Conservation (phyloP, 495 filamentous ascomycete species). For the Bathelium albidoporum region DNA sequence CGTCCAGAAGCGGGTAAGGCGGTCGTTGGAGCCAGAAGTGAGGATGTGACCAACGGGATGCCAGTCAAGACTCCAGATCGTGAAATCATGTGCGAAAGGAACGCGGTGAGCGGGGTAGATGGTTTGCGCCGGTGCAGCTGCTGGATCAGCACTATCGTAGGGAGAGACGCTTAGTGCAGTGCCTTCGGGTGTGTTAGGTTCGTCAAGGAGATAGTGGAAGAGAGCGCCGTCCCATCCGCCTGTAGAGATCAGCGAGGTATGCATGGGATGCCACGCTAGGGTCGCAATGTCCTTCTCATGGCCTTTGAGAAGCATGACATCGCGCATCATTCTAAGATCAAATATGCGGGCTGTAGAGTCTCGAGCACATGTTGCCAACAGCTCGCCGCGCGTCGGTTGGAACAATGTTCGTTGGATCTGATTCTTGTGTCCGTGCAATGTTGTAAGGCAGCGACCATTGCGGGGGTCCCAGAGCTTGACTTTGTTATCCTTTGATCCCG, state of each 20-base stretch:
- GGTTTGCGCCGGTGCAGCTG: constrained; percentile 67
- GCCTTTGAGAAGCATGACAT: constrained; percentile 80
- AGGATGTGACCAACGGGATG: constrained; percentile 93
- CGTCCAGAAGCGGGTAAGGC: constrained; percentile 93
- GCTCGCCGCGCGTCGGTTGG: constrained; percentile 67
- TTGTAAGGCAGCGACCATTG: constrained; percentile 79
- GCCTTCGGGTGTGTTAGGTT: constrained; percentile 70
- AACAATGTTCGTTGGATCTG: constrained; percentile 84
- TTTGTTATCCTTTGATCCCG: constrained; percentile 92
- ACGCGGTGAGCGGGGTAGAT: constrained; percentile 81
- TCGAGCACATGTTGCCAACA: constrained; percentile 82
- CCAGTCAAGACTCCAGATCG: constrained; percentile 96
- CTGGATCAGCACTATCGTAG: constrained; percentile 71
- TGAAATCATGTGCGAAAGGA: constrained; percentile 79
- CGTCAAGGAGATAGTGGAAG: constrained; percentile 85
- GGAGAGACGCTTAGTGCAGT: constrained; percentile 57
- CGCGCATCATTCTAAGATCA: constrained; percentile 95
- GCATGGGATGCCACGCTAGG: constrained; percentile 86
- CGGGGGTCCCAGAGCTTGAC: constrained; percentile 97
- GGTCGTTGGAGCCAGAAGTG: constrained; percentile 97
- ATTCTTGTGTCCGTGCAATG: constrained; percentile 95
- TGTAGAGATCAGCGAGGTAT: constrained; percentile 77
- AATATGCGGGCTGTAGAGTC: constrained; percentile 88
- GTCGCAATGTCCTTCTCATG: constrained; percentile 95
- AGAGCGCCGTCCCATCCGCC: constrained; percentile 82